Evolutionary conservation across 352 stramenopile genomes (phyloP).

Genomic region (Phytopythium sindhum): DNA sequence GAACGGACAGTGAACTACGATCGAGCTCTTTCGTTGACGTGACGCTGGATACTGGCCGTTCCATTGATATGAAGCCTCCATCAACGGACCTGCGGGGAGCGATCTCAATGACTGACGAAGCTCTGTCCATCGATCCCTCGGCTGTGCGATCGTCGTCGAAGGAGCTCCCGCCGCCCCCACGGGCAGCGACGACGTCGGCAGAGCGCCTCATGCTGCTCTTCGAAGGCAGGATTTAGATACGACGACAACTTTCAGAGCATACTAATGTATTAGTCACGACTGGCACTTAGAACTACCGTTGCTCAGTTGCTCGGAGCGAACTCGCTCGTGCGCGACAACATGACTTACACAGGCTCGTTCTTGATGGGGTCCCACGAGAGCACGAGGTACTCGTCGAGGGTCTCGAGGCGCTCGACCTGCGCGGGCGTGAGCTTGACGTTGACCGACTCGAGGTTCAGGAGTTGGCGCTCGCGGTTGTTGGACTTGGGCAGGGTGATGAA

Average conservation of each 20-base stretch:
- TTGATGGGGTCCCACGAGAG: constrained; percentile 37
- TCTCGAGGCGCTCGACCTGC: constrained; percentile 27
- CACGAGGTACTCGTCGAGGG: constrained; percentile 33
- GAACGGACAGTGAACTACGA: neutral
- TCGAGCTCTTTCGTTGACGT: neutral
- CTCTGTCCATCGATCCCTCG: neutral
- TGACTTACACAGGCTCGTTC: constrained; percentile 19
- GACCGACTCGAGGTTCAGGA: constrained; percentile 33
- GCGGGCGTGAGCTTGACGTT: constrained; percentile 19
- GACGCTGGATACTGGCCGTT: neutral
- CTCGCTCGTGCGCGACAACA: too few relatives aligned
- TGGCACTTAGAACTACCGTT: neutral
- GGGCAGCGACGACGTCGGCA: constrained; percentile 1
- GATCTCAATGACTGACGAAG: neutral
- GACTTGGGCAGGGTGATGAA: constrained; percentile 57
- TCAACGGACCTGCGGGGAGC: neutral
- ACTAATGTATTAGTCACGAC: neutral
- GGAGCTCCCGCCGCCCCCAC: neutral
- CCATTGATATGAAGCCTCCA: neutral
- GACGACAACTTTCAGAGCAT: neutral
- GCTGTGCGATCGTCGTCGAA: too few relatives aligned
- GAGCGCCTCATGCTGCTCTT: constrained; percentile 8
- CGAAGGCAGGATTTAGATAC: constrained; percentile 4
- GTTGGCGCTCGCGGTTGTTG: constrained; percentile 24
- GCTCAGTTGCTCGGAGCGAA: too few relatives aligned